Base-by-base conservation (phyloP, 148 eudicot genomes). In the Silene uniflora region DNA sequence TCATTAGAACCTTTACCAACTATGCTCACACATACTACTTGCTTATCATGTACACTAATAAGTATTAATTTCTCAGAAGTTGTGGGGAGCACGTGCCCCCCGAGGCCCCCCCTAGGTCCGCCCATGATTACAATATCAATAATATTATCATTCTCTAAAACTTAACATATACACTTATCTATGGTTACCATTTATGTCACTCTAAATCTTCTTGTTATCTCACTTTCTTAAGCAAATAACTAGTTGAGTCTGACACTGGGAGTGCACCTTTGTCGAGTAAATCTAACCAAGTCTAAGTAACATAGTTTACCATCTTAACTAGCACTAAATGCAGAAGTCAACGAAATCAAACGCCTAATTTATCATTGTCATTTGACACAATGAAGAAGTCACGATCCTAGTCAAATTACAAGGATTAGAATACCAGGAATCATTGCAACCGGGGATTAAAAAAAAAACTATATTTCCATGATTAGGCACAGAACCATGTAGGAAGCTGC, bases 401-500 rank as follows among this genome's bases (percentile, higher is more conserved):
- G 71, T 68, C 71, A 68, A 19, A 13, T 25, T 64, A 64, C 68
- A 27, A 6, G 21, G 19, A 27, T 14, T 25, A 25, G 68, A 32
- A 62, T 22, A 62, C 16, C 10, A 62, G 65, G 64, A 39, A 39
- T 39, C 8, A 3, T 39, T 39, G 10, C 9, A 39, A 39, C 44
- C 10, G 44, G 44, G 44, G 44, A 25, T 25, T 12, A 13, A 13
- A 64, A 64, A 10, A 4, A 27, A 66, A 8, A 35, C 1, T 32
- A 66, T 16, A 8, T 32, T 16, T 47, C 56, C 29, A 22, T 69
- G 59, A 69, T 47, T 69, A 46, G 72, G 72, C 35, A 46, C 59
- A 46, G 72, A 69, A 47, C 16, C 32, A 46, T 3, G 56, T n/a
- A 67, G 16, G 71, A 67, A 67, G 55, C 52, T 67, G 71, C 71